Percentiles rank a stretch among this genome's conserved stretches.
Evolutionary conservation across 148 eudicot genomes (phyloP).

Genomic region (Fallopia convolvulus): DNA sequence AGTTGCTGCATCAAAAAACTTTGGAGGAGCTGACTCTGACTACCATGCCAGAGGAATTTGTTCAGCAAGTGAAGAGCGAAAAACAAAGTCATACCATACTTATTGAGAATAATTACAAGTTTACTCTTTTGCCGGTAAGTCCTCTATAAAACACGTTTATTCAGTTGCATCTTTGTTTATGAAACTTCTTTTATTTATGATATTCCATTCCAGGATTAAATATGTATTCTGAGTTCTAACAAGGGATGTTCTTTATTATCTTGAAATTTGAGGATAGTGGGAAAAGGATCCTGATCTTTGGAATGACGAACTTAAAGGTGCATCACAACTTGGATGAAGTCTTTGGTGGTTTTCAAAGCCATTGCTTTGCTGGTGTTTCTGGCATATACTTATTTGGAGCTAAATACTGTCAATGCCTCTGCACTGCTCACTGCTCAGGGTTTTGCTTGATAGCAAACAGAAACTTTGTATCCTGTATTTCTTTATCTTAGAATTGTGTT

Average conservation of each 20-base stretch:
- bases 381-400: neutral
- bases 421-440: neutral
- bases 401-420: neutral
- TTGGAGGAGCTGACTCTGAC: constrained; percentile 31
- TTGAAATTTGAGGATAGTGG: neutral
- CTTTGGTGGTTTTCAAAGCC: neutral
- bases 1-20: constrained; percentile 14
- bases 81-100: neutral
- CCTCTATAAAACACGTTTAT: neutral
- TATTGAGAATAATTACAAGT: constrained; percentile 13
- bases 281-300: constrained; percentile 7
- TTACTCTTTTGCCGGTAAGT: constrained; percentile 35
- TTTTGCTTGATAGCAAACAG: neutral
- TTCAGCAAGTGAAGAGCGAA: constrained; percentile 2
- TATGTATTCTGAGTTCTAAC: neutral
- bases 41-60: constrained; percentile 26
- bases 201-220: neutral
- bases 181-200: neutral
- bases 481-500: neutral
- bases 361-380: neutral
- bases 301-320: neutral
- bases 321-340: neutral
- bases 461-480: neutral
- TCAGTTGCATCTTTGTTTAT: neutral
- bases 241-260: neutral